Conservation (phyloP, 768 basidiomycete genomes). For the Leucosporidium creatinivorum region DNA sequence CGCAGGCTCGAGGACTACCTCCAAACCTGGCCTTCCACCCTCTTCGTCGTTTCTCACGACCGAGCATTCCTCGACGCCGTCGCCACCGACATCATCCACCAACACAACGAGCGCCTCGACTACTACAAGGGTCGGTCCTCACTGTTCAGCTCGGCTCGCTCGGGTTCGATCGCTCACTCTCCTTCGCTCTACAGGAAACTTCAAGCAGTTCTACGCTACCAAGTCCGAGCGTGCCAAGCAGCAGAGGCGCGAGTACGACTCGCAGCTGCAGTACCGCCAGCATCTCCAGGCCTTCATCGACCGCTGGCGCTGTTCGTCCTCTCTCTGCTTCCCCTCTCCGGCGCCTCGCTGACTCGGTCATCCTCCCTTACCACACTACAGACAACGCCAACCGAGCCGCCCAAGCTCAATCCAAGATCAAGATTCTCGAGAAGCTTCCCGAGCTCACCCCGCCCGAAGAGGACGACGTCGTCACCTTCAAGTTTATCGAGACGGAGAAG, state of each 20-base stretch:
- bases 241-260: slow-evolving; percentile 78
- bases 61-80: slow-evolving; percentile 94
- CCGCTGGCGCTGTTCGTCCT: slow-evolving; percentile 73
- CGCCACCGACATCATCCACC: slow-evolving; percentile 96
- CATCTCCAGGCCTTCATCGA: slow-evolving; percentile 98
- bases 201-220: slow-evolving; percentile 97
- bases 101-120: slow-evolving; percentile 78
- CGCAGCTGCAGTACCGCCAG: slow-evolving; percentile 89
- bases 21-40: slow-evolving; percentile 36
- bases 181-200: slow-evolving; percentile 50
- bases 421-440: slow-evolving; percentile 77
- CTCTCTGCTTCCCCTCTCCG: background rate
- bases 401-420: slow-evolving; percentile 72
- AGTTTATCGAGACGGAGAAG: slow-evolving; percentile 95
- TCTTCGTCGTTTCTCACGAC: slow-evolving; percentile 72
- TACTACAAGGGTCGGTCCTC: slow-evolving; percentile 74
- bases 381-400: slow-evolving; percentile 53
- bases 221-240: slow-evolving; percentile 91
- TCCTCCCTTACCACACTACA: too few species aligned
- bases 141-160: slow-evolving; percentile 30
- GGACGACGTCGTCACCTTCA: slow-evolving; percentile 90
- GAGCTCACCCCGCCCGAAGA: slow-evolving; percentile 86
- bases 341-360: background rate
- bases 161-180: background rate
- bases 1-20: slow-evolving; percentile 36